Conservation (phyloP, 2,329 filamentous ascomycete species). For the Aureobasidium vineae region DNA sequence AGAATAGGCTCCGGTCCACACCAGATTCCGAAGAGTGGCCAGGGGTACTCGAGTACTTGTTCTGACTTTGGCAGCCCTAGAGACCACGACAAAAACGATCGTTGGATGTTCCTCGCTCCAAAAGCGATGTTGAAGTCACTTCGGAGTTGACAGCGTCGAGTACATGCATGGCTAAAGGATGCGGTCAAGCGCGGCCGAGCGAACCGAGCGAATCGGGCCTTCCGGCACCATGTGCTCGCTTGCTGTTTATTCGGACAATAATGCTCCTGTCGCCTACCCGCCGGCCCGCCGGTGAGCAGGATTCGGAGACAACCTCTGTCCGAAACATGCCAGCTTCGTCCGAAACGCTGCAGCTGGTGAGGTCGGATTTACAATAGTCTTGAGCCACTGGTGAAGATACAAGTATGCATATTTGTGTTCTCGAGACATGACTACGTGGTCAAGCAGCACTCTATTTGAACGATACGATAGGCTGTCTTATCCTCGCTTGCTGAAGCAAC, state of each 20-base stretch:
- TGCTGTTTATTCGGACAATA: slow-evolving; percentile 1
- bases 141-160: neutral
- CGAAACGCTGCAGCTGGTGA: neutral
- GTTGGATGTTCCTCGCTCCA: neutral
- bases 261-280: neutral
- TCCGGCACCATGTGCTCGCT: slow-evolving; percentile 6
- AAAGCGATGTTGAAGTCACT: neutral
- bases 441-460: neutral
- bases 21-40: neutral
- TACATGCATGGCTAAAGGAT: neutral
- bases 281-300: slow-evolving; percentile 4
- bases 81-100: neutral
- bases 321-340: slow-evolving; percentile 5
- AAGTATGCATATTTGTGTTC: neutral
- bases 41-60: neutral
- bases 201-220: slow-evolving; percentile 24
- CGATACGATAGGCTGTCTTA: neutral
- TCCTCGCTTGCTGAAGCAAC: slow-evolving; percentile 10
- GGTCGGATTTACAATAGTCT: neutral
- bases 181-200: slow-evolving; percentile 14
- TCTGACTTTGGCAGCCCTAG: neutral
- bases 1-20: neutral
- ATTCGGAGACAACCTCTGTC: neutral
- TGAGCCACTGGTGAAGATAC: neutral
- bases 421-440: neutral